phyloP scores from a whole-genome alignment of 2,329 filamentous ascomycete genomes.

The Ceratocystis albifundus region DNA sequence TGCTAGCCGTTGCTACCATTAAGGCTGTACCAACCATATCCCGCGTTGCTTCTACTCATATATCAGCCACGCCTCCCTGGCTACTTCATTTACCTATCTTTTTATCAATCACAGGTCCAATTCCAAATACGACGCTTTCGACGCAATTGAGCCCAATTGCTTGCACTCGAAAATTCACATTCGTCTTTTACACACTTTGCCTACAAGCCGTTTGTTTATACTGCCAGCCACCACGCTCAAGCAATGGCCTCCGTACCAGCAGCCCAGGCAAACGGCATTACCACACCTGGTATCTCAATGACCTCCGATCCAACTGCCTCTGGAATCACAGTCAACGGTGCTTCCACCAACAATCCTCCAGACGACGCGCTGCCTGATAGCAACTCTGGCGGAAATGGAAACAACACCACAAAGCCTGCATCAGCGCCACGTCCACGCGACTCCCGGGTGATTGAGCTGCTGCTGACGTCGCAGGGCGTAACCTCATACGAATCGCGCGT shows the following conservation, averaged over 20 bases:
- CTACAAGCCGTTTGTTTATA: not conserved
- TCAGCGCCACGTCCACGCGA: slow-evolving; percentile 57
- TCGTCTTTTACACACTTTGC: not conserved
- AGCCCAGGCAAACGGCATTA: slow-evolving; percentile 43
- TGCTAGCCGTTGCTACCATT: not conserved
- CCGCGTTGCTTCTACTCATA: not conserved
- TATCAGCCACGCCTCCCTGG: not conserved
- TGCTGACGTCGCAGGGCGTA: slow-evolving; percentile 68
- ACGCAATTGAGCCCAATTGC: too few species aligned
- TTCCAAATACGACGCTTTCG: too few species aligned
- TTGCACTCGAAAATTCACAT: not conserved
- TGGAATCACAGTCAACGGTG: slow-evolving; percentile 24
- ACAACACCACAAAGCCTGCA: slow-evolving; percentile 29
- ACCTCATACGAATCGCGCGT: slow-evolving; percentile 72
- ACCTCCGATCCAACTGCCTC: not conserved
- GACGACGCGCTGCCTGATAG: not conserved
- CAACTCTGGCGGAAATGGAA: slow-evolving; percentile 20
- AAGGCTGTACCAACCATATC: not conserved
- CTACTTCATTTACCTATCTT: too few species aligned
- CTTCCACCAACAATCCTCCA: slow-evolving; percentile 20
- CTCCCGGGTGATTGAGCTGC: slow-evolving; percentile 65
- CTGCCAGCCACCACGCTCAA: not conserved
- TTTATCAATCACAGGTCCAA: too few species aligned
- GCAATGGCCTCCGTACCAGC: slow-evolving; percentile 20
- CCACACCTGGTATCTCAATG: slow-evolving; percentile 32